These are phyloP conservation scores for Starmera amethionina DNA, from an alignment of 805 yeast genomes.

Conservation along the genomic window DNA sequence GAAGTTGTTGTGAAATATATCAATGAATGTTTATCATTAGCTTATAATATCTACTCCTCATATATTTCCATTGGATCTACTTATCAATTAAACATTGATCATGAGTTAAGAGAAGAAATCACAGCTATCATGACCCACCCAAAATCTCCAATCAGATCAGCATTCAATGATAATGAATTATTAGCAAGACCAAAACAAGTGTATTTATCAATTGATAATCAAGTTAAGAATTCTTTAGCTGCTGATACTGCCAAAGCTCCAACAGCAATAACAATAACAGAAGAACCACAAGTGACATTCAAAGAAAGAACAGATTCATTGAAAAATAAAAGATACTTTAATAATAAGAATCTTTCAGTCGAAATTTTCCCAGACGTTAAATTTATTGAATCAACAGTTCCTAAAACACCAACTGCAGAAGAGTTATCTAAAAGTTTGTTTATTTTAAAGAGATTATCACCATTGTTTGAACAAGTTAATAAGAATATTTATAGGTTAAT, in stretches of 20 bases:
- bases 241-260: background rate
- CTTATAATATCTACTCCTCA: slow-evolving; percentile 55
- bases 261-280: background rate
- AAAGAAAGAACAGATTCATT: background rate
- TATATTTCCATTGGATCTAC: slow-evolving; percentile 62
- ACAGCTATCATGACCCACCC: slow-evolving; percentile 29
- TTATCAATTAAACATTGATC: slow-evolving; percentile 60
- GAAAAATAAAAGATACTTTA: slow-evolving; percentile 2
- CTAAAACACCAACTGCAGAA: slow-evolving; percentile 23
- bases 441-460: slow-evolving; percentile 27
- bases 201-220: background rate
- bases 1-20: slow-evolving; percentile 31
- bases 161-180: slow-evolving; percentile 4
- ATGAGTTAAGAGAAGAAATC: slow-evolving; percentile 34
- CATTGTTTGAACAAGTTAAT: slow-evolving; percentile 40
- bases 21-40: slow-evolving; percentile 47
- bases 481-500: slow-evolving; percentile 44
- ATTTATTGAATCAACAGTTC: background rate
- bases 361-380: slow-evolving; percentile 3
- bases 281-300: background rate
- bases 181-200: background rate
- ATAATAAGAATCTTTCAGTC: slow-evolving; percentile 13
- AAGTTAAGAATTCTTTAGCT: background rate
- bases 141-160: slow-evolving; percentile 21
- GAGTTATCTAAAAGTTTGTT: slow-evolving; percentile 24